These are phyloP conservation scores for Hypoxylon subgilvum DNA, from an alignment of 495 filamentous ascomycete genomes.

Conservation along the genomic window DNA sequence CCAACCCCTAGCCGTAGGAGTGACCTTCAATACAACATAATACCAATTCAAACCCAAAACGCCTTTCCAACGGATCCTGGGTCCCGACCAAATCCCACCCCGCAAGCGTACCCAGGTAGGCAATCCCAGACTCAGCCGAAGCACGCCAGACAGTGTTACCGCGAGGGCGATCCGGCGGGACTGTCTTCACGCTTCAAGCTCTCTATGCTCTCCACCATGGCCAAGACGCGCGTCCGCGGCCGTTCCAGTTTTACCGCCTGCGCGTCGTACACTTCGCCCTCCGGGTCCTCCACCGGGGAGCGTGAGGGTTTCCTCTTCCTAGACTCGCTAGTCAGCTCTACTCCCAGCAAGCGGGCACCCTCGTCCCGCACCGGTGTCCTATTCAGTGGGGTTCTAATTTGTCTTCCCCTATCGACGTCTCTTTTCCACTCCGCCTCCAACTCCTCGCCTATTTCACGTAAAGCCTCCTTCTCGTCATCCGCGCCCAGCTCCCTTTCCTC, in stretches of 20 bases:
- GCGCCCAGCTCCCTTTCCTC: slow-evolving; percentile 14
- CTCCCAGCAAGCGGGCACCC: slow-evolving; percentile 13
- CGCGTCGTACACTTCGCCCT: slow-evolving; percentile 36
- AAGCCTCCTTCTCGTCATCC: slow-evolving; percentile 16
- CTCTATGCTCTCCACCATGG: slow-evolving; percentile 56
- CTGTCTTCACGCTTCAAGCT: slow-evolving; percentile 45
- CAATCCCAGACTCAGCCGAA: too few relatives aligned
- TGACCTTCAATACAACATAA: slow-evolving; percentile 3
- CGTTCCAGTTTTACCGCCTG: slow-evolving; percentile 42
- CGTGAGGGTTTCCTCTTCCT: slow-evolving; percentile 29
- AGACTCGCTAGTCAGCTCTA: slow-evolving; percentile 26
- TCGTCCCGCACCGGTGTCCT: not conserved
- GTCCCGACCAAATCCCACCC: not conserved
- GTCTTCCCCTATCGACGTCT: slow-evolving; percentile 13
- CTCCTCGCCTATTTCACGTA: slow-evolving; percentile 32
- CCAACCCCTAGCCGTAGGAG: not conserved
- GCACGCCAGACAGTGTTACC: too few relatives aligned
- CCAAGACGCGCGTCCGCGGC: slow-evolving; percentile 49
- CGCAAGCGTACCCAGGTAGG: too few relatives aligned
- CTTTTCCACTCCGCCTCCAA: slow-evolving; percentile 33
- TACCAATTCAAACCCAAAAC: not conserved
- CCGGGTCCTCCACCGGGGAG: slow-evolving; percentile 24
- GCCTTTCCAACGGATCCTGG: not conserved
- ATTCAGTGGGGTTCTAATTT: not conserved
- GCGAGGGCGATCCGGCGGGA: slow-evolving; percentile 37